A percentile compares a stretch with the other conserved stretches of the same genome.
phyloP scores from a whole-genome alignment of 495 filamentous ascomycete genomes.

The Articulospora tetracladia region DNA sequence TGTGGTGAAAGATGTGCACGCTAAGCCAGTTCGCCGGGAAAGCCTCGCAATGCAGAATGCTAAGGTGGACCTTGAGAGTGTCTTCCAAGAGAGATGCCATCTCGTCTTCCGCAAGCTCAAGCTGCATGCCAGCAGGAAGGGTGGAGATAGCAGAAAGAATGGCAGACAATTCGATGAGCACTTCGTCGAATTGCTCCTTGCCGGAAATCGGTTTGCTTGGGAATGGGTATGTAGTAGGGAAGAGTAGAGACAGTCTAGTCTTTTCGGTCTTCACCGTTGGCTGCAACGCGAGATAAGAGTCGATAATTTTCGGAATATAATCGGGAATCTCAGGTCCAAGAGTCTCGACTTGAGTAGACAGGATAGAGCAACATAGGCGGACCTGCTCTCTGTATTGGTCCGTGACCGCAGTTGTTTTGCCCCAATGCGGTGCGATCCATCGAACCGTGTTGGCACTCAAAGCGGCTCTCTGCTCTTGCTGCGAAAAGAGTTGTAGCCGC shows the following conservation, averaged over 20 bases:
- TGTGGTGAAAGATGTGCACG: slow-evolving; percentile 92
- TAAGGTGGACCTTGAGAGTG: slow-evolving; percentile 77
- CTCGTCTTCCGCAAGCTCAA: slow-evolving; percentile 71
- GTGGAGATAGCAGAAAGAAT: slow-evolving; percentile 78
- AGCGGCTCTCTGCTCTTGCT: slow-evolving; percentile 65
- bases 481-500: slow-evolving; percentile 71
- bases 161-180: slow-evolving; percentile 82
- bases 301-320: slow-evolving; percentile 85
- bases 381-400: slow-evolving; percentile 92
- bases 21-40: slow-evolving; percentile 91
- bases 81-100: slow-evolving; percentile 70
- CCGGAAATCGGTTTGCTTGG: slow-evolving; percentile 64
- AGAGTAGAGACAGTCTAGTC: slow-evolving; percentile 75
- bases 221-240: slow-evolving; percentile 88
- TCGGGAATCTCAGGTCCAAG: slow-evolving; percentile 78
- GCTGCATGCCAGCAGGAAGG: slow-evolving; percentile 60
- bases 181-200: slow-evolving; percentile 74
- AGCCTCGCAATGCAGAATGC: slow-evolving; percentile 82
- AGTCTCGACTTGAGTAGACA: slow-evolving; percentile 75
- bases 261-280: slow-evolving; percentile 58
- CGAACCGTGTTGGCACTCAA: slow-evolving; percentile 77
- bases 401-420: slow-evolving; percentile 63
- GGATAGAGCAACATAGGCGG: slow-evolving; percentile 83
- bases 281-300: slow-evolving; percentile 80
- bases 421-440: slow-evolving; percentile 96